Base-by-base conservation (phyloP, 257 asterid genomes). In the Ilex asprella region DNA sequence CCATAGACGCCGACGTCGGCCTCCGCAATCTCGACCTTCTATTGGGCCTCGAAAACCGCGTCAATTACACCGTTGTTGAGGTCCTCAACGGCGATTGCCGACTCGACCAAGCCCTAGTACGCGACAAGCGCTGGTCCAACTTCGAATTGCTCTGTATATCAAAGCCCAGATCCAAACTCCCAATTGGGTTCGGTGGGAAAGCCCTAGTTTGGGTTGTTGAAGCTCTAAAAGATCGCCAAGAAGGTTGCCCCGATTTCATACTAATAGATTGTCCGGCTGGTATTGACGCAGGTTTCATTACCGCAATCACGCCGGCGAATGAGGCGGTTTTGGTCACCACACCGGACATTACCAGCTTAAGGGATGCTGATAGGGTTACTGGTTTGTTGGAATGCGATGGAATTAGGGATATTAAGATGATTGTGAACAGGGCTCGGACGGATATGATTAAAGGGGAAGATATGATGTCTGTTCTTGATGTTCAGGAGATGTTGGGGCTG, bases 381-480 rank as follows among this genome's bases (percentile, higher is more conserved):
- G 97, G 99, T 11, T 61, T 92, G 75, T 73, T 89, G 65, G 99
- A 92, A 60, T 92, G 97, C 30, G 99, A 92, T 60, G 99, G 99
- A 50, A 92, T 92, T 31, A 77, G 96, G 81, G 97, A 92, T 67
- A 85, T 92, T 14, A 89, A 92, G 86, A 92, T 89, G 97, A 85
- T 92, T 49, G 99, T 92, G 78, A 92, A 92, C 59, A 76, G 99
- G 67, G 97, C 87, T 21, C 81, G 99, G 31, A 92, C 99, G 2
- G 97, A 92, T 76, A 89, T 92, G 99, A 89, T 92, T 1, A 83
- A 71, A 62, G 99, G 97, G 59, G 99, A 92, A 72, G 99, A 92
- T 68, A 92, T 92, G 99, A 92, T 92, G 97, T 92, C 97, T 10
- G 99, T 92, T 39, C 70, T 92, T 57, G 97, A 89, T 68, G 97